These are phyloP conservation scores for Canavalia ensiformis DNA, from an alignment of 306 rosid species.

Conservation along the genomic window DNA sequence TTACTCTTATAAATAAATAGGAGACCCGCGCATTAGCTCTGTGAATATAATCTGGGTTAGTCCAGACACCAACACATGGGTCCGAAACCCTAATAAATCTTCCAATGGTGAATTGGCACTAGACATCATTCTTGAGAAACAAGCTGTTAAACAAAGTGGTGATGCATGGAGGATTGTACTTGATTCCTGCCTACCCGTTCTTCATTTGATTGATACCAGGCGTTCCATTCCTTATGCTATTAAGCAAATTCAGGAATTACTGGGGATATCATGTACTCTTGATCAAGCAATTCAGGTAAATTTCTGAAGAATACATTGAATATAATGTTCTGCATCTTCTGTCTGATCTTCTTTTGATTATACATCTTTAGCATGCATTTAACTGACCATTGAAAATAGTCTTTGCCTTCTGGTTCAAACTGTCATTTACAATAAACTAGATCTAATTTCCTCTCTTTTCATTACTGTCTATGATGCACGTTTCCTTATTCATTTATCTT, in stretches of 20 bases:
- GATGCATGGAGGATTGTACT: conserved; percentile 96
- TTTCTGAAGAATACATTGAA: not conserved
- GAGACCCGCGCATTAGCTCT: conserved; percentile 81
- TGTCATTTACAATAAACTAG: not conserved
- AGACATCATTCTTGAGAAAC: conserved; percentile 78
- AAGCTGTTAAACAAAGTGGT: conserved; percentile 78
- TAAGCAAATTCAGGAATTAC: conserved; percentile 83
- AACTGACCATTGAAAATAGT: not conserved
- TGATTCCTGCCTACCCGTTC: conserved; percentile 90
- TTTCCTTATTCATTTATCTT: not conserved
- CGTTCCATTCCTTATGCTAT: conserved; percentile 88
- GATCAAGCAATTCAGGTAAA: conserved; percentile 86
- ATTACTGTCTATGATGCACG: not conserved
- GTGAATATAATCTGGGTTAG: conserved; percentile 85
- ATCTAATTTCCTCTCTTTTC: conserved; percentile 9
- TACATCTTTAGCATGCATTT: conserved; percentile 20
- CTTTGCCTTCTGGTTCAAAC: conserved; percentile 20
- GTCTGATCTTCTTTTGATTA: not conserved
- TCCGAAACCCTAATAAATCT: conserved; percentile 65
- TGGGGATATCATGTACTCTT: conserved; percentile 89
- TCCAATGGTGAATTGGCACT: conserved; percentile 86
- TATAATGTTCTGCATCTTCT: conserved; percentile 3
- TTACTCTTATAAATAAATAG: conserved; percentile 51
- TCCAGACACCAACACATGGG: conserved; percentile 86
- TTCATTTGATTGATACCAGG: conserved; percentile 88